Conservation (phyloP, 768 basidiomycete species). For the Albatrellus ellisii region DNA sequence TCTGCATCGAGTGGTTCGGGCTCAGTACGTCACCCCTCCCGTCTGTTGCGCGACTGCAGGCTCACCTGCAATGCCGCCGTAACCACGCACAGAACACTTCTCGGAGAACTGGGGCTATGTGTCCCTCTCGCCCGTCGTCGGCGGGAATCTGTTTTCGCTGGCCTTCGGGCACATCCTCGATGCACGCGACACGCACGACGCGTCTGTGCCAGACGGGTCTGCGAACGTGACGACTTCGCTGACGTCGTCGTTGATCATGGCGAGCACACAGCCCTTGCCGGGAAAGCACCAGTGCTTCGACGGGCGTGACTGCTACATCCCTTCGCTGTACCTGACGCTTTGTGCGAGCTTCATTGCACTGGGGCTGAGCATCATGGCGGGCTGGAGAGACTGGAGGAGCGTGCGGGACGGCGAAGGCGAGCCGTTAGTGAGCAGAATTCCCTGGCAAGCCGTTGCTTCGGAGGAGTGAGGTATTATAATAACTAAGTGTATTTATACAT, state of each 20-base stretch:
- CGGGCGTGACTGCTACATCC: conserved; percentile 16
- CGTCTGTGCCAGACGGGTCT: conserved; percentile 13
- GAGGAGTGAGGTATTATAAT: background rate
- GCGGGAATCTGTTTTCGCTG: conserved; percentile 76
- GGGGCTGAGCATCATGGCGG: conserved; percentile 14
- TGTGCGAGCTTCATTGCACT: conserved; percentile 15
- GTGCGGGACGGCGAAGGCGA: background rate
- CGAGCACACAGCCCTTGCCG: background rate
- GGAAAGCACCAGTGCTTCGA: conserved; percentile 12
- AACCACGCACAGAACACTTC: conserved; percentile 39
- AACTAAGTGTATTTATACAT: background rate
- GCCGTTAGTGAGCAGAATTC: background rate
- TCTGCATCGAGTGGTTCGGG: conserved; percentile 84
- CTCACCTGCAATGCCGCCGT: background rate
- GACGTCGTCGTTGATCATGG: background rate
- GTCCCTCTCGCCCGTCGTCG: conserved; percentile 59
- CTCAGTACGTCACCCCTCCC: conserved; percentile 38
- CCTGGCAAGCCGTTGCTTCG: conserved; percentile 7
- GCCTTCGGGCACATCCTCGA: conserved; percentile 76
- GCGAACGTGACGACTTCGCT: conserved; percentile 4
- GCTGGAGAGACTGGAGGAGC: conserved; percentile 13
- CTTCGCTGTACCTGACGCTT: conserved; percentile 14
- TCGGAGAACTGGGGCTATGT: conserved; percentile 83
- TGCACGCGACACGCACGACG: conserved; percentile 52
- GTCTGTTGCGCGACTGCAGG: background rate